A percentile compares a stretch with the other conserved stretches of the same genome.
These are phyloP conservation scores for Chlamydomonas schloesseri DNA, from an alignment of 139 green algal species.

Conservation along the genomic window DNA sequence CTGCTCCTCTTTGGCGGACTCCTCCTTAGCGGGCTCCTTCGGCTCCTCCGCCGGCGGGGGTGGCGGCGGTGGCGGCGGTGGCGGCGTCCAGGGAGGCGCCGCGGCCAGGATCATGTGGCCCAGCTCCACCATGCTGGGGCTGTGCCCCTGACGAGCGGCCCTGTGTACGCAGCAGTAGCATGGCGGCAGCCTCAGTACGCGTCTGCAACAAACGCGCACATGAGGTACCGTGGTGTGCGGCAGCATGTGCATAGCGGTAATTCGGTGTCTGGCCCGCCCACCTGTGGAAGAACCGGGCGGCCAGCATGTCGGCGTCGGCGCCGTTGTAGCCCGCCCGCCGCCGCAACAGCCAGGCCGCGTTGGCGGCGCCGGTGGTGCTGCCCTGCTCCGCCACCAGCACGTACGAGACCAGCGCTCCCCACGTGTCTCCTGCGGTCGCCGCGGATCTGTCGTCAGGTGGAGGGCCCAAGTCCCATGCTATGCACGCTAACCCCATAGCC, in stretches of 20 bases:
- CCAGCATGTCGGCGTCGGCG: neutral
- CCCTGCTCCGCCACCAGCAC: constrained; percentile 68
- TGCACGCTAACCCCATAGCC: too few species aligned
- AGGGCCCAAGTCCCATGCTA: too few species aligned
- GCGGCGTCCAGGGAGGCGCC: neutral
- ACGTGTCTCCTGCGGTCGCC: constrained; percentile 46
- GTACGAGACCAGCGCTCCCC: constrained; percentile 56
- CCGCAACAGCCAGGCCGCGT: constrained; percentile 67
- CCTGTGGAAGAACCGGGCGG: constrained; percentile 36
- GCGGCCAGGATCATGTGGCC: constrained; percentile 43
- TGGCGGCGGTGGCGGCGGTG: neutral
- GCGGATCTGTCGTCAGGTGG: too few species aligned
- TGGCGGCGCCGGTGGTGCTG: constrained; percentile 46
- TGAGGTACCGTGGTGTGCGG: too few species aligned
- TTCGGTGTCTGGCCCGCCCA: too few species aligned
- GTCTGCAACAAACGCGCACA: too few species aligned
- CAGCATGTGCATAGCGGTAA: too few species aligned
- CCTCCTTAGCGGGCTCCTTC: neutral
- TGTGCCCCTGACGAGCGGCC: constrained; percentile 1
- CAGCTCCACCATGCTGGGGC: constrained; percentile 37
- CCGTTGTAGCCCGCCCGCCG: neutral
- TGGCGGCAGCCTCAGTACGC: too few species aligned
- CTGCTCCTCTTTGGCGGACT: neutral
- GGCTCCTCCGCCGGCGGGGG: neutral
- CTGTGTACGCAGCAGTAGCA: neutral